Conservation (phyloP, 2,329 filamentous ascomycete species). For the Fusarium begoniae region DNA sequence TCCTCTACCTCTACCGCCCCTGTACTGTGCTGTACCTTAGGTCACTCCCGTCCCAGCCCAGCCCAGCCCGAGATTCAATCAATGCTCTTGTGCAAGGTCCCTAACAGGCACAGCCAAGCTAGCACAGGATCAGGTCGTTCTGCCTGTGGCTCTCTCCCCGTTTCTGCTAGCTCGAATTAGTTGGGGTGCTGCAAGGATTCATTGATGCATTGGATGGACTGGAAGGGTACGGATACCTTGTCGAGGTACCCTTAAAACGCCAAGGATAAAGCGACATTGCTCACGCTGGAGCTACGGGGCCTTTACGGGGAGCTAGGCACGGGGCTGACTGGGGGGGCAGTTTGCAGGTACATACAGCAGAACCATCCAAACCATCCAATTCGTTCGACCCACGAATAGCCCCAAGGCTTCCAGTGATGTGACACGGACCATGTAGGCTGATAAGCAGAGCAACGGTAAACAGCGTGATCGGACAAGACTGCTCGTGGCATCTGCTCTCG, state of each 20-base stretch:
- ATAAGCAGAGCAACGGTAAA: conserved; percentile 6
- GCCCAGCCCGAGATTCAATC: conserved; percentile 25
- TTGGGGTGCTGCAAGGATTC: conserved; percentile 36
- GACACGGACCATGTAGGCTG: neutral
- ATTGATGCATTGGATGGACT: conserved; percentile 33
- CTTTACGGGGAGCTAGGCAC: conserved; percentile 38
- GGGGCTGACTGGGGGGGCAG: conserved; percentile 38
- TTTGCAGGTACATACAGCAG: conserved; percentile 5
- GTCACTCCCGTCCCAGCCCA: conserved; percentile 26
- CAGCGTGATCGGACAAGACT: neutral
- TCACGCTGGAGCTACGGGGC: conserved; percentile 38
- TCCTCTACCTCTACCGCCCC: conserved; percentile 25
- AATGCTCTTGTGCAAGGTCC: conserved; percentile 17
- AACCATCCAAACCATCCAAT: neutral
- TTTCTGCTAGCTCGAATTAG: conserved; percentile 40
- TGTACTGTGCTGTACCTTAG: conserved; percentile 3
- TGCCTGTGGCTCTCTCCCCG: conserved; percentile 39
- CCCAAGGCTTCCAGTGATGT: conserved; percentile 1
- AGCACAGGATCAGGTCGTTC: conserved; percentile 30
- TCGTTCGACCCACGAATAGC: conserved; percentile 11
- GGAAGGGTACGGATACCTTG: conserved; percentile 28
- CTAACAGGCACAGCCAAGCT: conserved; percentile 15
- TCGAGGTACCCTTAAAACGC: conserved; percentile 39
- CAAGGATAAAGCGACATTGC: conserved; percentile 38
- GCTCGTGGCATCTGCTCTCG: neutral